phyloP scores from a whole-genome alignment of 768 basidiomycete genomes.

The Mycena belliarum region DNA sequence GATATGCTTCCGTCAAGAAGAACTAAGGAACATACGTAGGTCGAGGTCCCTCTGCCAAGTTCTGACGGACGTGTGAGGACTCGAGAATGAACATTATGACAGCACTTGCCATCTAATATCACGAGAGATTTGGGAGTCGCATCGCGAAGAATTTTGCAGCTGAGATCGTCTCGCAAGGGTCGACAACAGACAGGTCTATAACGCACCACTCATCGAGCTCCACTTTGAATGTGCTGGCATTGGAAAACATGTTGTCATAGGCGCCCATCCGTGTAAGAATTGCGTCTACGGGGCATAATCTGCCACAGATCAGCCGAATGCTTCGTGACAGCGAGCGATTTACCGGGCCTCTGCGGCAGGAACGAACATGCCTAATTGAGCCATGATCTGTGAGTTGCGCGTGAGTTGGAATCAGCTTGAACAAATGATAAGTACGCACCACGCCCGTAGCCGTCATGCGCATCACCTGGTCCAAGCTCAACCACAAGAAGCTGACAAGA shows the following conservation, averaged over 20 bases:
- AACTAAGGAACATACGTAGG: conserved; percentile 56
- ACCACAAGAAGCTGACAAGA: background rate
- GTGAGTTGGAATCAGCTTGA: background rate
- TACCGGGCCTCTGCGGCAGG: conserved; percentile 82
- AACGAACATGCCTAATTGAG: conserved; percentile 93
- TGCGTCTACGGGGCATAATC: conserved; percentile 85
- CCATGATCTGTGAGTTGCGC: conserved; percentile 65
- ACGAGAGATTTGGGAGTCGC: conserved; percentile 94
- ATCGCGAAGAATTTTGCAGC: conserved; percentile 90
- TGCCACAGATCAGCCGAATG: conserved; percentile 29
- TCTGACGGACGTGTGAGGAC: conserved; percentile 48
- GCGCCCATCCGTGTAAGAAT: conserved; percentile 98
- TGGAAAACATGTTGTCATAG: conserved; percentile 95
- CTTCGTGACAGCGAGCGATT: background rate
- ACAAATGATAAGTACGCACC: conserved; percentile 40
- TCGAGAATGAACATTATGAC: background rate
- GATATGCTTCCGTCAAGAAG: background rate
- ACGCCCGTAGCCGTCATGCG: conserved; percentile 96
- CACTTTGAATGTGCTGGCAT: conserved; percentile 96
- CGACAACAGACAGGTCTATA: background rate
- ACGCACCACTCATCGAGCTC: conserved; percentile 94
- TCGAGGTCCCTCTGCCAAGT: conserved; percentile 93
- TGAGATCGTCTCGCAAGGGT: conserved; percentile 27
- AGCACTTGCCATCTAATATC: conserved; percentile 81
- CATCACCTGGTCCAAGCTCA: conserved; percentile 55